Conservation (phyloP, 2,329 filamentous ascomycete genomes). For the Blumeria graminis region DNA sequence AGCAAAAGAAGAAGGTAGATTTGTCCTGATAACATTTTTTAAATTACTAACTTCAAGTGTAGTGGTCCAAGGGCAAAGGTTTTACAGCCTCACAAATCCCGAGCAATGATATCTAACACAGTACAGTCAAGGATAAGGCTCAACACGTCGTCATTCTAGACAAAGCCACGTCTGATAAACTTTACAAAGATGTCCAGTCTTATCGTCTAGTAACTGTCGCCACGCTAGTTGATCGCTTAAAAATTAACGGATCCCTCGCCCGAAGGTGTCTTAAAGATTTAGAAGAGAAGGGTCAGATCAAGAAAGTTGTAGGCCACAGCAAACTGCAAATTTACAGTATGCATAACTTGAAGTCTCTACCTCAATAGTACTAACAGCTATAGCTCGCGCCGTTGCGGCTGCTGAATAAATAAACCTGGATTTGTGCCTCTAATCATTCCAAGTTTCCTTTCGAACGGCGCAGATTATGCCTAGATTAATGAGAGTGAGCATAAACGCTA, state of each 20-base stretch:
- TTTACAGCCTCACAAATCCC: constrained; percentile 13
- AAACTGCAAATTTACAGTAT: constrained; percentile 96
- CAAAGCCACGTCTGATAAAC: constrained; percentile 91
- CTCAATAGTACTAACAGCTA: not conserved
- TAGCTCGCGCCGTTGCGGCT: constrained; percentile 36
- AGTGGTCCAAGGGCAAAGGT: constrained; percentile 39
- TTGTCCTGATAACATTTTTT: not conserved
- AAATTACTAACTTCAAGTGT: constrained; percentile 3
- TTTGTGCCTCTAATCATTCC: not conserved
- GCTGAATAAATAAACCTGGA: constrained; percentile 17
- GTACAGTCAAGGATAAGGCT: constrained; percentile 99
- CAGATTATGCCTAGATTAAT: too few species aligned
- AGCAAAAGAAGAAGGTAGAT: constrained; percentile 48
- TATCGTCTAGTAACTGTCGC: constrained; percentile 98
- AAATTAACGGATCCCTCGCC: constrained; percentile 98
- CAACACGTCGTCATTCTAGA: constrained; percentile 98
- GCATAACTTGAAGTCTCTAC: constrained; percentile 15
- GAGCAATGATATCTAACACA: constrained; percentile 10
- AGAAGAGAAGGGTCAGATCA: constrained; percentile 96
- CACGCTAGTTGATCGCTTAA: constrained; percentile 95
- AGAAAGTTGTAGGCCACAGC: constrained; percentile 89
- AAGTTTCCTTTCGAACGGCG: not conserved
- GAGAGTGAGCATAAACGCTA: too few species aligned
- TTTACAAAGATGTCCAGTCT: constrained; percentile 99
- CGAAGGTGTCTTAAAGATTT: constrained; percentile 73